Evolutionary conservation across 192 early-diverging fungal genomes (phyloP), one percentile per base, ranked within the genome.

Genomic region (Coemansia sp.): DNA sequence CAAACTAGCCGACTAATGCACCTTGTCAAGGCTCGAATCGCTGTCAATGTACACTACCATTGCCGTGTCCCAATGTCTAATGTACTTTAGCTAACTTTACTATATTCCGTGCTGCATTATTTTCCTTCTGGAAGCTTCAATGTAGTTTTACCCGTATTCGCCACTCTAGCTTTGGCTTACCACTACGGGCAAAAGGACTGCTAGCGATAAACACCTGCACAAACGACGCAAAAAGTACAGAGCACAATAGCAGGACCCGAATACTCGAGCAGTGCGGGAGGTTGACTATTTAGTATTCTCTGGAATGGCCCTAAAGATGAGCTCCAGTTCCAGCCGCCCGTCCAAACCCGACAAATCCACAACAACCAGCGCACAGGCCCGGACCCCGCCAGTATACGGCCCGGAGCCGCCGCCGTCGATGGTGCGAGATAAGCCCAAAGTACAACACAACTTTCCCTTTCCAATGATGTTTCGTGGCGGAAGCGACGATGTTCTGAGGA

Each of bases 401-500:
- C 77, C 77, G 9, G 72, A 80, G 62, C 69, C 63, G 54, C 77
- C 77, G 22, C 77, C 77, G 8, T 73, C 77, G 7, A 80, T 80
- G 77, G 53, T 48, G 29, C 77, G 68, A 31, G 53, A 41, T 43
- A 74, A 65, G 17, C 62, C 58, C 39, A 39, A 16, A 21, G 5
- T 31, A 23, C 19, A 26, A 22, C 58, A 45, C 14, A 58, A 51
- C 45, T 45, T 78, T 26, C 25, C 70, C 22, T 37, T 78, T 21
- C 26, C 70, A n/a, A 54, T 62, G 54, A 26, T 61, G 26, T 38
- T 69, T 21, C 25, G 41, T 26, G 56, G 62, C 12, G 71, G 60
- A 6, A 39, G 48, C 54, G 49, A 59, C 49, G 54, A 62, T n/a
- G 26, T 39, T 10, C 53, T 64, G 10, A 52, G 58, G 39, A 61